Evolutionary conservation across 2,329 filamentous ascomycete genomes (phyloP).

Genomic region (Colletotrichum siamense): DNA sequence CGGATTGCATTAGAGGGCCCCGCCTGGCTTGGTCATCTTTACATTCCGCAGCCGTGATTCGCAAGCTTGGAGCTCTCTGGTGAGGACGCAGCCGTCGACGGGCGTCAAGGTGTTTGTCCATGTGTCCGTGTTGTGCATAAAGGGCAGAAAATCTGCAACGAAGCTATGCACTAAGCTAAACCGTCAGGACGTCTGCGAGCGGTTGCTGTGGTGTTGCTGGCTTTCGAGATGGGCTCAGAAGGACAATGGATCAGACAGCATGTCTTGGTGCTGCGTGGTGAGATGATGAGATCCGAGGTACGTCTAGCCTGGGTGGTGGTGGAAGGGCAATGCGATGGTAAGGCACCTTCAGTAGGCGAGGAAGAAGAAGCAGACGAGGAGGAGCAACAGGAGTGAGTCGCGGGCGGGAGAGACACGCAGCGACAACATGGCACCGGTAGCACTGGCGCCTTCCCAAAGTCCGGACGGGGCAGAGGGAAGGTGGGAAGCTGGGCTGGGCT

Average conservation of each 20-base stretch:
- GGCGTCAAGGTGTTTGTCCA: not conserved
- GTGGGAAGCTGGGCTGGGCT: not conserved
- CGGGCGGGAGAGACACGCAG: not conserved
- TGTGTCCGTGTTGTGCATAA: constrained; percentile 2
- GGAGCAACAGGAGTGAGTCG: not conserved
- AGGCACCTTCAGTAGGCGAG: not conserved
- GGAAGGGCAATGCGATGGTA: not conserved
- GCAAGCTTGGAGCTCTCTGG: not conserved
- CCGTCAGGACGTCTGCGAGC: not conserved
- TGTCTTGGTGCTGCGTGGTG: not conserved
- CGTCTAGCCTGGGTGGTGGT: not conserved
- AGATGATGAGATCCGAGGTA: not conserved
- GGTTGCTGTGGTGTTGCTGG: not conserved
- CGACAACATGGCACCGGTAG: not conserved
- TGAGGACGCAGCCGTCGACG: not conserved
- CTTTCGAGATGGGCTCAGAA: not conserved
- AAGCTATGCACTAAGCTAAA: not conserved
- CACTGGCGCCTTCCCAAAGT: not conserved
- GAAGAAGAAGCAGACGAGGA: not conserved
- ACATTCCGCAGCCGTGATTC: not conserved
- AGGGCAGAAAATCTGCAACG: constrained; percentile 1
- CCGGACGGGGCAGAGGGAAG: not conserved
- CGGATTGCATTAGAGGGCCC: not conserved
- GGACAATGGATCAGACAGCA: not conserved
- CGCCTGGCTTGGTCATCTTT: not conserved